These are phyloP conservation scores for Simplicillium aogashimaense DNA, from an alignment of 2,329 filamentous ascomycete species.

Conservation along the genomic window DNA sequence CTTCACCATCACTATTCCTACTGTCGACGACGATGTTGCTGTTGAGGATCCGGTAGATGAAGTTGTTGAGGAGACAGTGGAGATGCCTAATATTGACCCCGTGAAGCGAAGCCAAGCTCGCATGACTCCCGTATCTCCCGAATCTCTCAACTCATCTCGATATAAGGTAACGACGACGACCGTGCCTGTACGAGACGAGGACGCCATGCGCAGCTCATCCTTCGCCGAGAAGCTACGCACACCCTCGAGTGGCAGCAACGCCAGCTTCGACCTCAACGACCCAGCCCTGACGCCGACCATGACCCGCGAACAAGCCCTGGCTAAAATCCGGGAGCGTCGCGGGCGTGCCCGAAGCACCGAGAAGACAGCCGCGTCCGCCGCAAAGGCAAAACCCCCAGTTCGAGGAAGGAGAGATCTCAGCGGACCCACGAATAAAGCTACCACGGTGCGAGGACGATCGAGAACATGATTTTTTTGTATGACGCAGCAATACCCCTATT, in stretches of 20 bases:
- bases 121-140: conserved; percentile 28
- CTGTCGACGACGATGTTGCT: conserved; percentile 13
- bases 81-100: conserved; percentile 6
- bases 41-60: neutral
- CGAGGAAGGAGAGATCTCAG: neutral
- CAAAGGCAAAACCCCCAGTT: conserved; percentile 20
- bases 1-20: conserved; percentile 32
- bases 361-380: conserved; percentile 46
- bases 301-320: conserved; percentile 65
- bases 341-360: conserved; percentile 62
- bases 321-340: conserved; percentile 62
- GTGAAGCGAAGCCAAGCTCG: conserved; percentile 13
- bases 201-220: conserved; percentile 23
- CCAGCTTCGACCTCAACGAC: conserved; percentile 42
- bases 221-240: conserved; percentile 35
- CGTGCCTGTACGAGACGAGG: conserved; percentile 40
- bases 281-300: conserved; percentile 55
- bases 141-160: conserved; percentile 26
- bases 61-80: conserved; percentile 3
- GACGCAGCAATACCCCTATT: neutral
- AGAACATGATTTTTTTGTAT: neutral
- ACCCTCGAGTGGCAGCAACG: conserved; percentile 26
- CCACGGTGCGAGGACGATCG: neutral
- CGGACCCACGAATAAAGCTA: neutral
- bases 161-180: conserved; percentile 41